A percentile compares a stretch with the other conserved stretches of the same genome.
phyloP scores from a whole-genome alignment of 257 asterid species.

The Cynanchum wilfordii region DNA sequence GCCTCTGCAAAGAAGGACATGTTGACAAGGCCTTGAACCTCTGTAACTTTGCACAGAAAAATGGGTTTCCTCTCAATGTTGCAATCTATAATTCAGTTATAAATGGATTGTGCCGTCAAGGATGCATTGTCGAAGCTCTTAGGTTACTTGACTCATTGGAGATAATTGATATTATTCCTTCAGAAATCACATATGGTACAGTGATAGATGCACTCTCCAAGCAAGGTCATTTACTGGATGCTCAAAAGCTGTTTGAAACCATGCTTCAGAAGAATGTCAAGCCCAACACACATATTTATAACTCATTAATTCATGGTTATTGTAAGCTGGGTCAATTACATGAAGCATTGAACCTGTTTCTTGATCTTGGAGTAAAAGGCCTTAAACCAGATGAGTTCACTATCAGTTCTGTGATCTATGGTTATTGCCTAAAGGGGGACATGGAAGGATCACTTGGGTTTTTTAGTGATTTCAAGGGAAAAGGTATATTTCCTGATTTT shows the following conservation, averaged over 20 bases:
- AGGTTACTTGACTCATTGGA: slow-evolving; percentile 76
- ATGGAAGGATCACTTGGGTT: slow-evolving; percentile 74
- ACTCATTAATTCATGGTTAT: slow-evolving; percentile 76
- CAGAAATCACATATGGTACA: slow-evolving; percentile 75
- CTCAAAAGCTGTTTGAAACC: slow-evolving; percentile 55
- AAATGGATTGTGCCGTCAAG: slow-evolving; percentile 70
- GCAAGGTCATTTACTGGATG: slow-evolving; percentile 63
- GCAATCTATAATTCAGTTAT: slow-evolving; percentile 63
- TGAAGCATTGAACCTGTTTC: slow-evolving; percentile 52
- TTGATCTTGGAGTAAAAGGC: slow-evolving; percentile 47
- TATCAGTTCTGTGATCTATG: slow-evolving; percentile 57
- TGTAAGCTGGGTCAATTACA: slow-evolving; percentile 56
- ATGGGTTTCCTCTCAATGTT: slow-evolving; percentile 48
- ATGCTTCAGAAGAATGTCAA: slow-evolving; percentile 48
- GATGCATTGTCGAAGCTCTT: slow-evolving; percentile 79
- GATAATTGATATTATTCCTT: slow-evolving; percentile 42
- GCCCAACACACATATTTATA: slow-evolving; percentile 54
- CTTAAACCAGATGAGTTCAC: slow-evolving; percentile 79
- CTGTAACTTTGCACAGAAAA: slow-evolving; percentile 46
- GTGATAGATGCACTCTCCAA: slow-evolving; percentile 66
- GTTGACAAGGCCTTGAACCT: slow-evolving; percentile 56
- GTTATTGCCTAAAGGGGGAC: slow-evolving; percentile 76
- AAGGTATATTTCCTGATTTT: slow-evolving; percentile 67
- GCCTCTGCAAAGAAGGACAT: slow-evolving; percentile 62
- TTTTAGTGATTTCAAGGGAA: slow-evolving; percentile 48